These are phyloP conservation scores for Diospyros kaki DNA, from an alignment of 148 eudicot species.

Conservation along the genomic window DNA sequence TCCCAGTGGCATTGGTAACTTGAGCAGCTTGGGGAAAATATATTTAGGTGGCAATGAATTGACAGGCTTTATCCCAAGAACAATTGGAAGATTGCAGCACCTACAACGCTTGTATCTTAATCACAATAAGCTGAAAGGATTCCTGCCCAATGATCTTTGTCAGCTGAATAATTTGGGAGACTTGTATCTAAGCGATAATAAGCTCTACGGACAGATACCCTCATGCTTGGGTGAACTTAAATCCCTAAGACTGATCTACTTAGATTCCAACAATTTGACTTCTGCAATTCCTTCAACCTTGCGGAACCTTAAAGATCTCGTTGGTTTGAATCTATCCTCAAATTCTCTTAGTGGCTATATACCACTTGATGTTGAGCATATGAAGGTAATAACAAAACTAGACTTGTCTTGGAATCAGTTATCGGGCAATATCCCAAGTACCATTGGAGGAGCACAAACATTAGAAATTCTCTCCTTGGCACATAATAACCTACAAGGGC, in stretches of 20 bases:
- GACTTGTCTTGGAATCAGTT: conserved; percentile 33
- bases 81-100: conserved; percentile 15
- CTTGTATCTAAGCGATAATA: conserved; percentile 21
- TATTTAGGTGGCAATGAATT: conserved; percentile 22
- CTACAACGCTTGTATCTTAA: conserved; percentile 23
- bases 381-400: conserved; percentile 13
- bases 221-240: conserved; percentile 27
- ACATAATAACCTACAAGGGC: conserved; percentile 24
- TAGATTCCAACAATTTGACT: conserved; percentile 26
- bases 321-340: conserved; percentile 24
- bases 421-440: conserved; percentile 23
- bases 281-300: conserved; percentile 16
- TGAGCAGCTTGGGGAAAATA: conserved; percentile 18
- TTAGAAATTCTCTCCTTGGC: conserved; percentile 21
- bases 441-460: conserved; percentile 21
- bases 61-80: conserved; percentile 20
- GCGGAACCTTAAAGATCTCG: conserved; percentile 22
- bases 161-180: conserved; percentile 23
- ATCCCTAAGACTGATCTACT: conserved; percentile 19
- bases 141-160: conserved; percentile 25
- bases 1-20: conserved; percentile 28
- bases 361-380: conserved; percentile 12
- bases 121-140: conserved; percentile 22
- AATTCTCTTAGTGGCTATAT: conserved; percentile 23
- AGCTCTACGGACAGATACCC: conserved; percentile 24